Evolutionary conservation across 2,329 filamentous ascomycete species (phyloP).

Genomic region (Aureobasidium sp.): DNA sequence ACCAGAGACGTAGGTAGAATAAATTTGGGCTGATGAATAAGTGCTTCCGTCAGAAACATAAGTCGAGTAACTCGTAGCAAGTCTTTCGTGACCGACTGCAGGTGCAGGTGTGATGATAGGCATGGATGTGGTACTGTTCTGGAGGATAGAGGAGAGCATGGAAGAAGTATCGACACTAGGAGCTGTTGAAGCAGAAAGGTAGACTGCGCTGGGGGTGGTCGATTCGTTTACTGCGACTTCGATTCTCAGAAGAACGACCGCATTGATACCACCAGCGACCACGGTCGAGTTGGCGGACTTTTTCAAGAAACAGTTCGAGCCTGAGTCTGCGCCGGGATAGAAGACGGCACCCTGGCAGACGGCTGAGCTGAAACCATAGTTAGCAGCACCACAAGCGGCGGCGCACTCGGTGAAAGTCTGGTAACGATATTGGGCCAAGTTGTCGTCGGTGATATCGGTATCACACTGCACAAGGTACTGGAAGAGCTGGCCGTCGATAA

Average conservation of each 20-base stretch:
- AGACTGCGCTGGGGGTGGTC: slow-evolving; percentile 23
- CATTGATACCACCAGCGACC: slow-evolving; percentile 23
- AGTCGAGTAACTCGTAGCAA: slow-evolving; percentile 23
- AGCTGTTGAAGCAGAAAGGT: slow-evolving; percentile 17
- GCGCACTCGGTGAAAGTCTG: slow-evolving; percentile 26
- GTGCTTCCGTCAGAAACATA: slow-evolving; percentile 26
- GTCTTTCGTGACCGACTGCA: slow-evolving; percentile 18
- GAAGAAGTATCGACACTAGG: slow-evolving; percentile 19
- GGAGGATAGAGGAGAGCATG: slow-evolving; percentile 23
- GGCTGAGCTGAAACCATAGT: slow-evolving; percentile 23
- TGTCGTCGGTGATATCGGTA: slow-evolving; percentile 25
- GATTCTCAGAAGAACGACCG: slow-evolving; percentile 25
- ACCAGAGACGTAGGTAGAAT: slow-evolving; percentile 23
- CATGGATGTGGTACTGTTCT: slow-evolving; percentile 25
- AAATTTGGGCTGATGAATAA: slow-evolving; percentile 25
- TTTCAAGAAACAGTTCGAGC: slow-evolving; percentile 30
- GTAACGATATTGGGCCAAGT: slow-evolving; percentile 23
- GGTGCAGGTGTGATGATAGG: slow-evolving; percentile 26
- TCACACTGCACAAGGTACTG: slow-evolving; percentile 29
- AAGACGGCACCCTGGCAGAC: slow-evolving; percentile 29
- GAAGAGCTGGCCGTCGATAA: slow-evolving; percentile 27
- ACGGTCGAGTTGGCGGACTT: slow-evolving; percentile 22
- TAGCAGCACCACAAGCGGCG: slow-evolving; percentile 28
- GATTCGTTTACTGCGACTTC: slow-evolving; percentile 22
- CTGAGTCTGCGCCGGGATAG: slow-evolving; percentile 20